Percentiles rank a stretch among this genome's conserved stretches.
Evolutionary conservation across 768 basidiomycete genomes (phyloP).

Genomic region (Suillus brevipes): DNA sequence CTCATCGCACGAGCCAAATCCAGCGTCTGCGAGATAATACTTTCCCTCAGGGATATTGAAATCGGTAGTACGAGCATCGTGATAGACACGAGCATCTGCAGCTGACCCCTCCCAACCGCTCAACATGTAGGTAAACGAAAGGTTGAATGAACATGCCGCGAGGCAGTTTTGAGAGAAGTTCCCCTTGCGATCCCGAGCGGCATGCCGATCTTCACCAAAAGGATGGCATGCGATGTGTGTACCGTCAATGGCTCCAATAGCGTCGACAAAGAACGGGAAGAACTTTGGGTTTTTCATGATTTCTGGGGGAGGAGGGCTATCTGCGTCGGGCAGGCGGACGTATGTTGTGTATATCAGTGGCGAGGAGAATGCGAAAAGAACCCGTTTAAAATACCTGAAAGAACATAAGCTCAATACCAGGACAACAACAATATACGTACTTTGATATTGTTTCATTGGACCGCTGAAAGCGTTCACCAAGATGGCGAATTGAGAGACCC

Average conservation of each 20-base stretch:
- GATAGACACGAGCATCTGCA: too few species aligned
- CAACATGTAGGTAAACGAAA: not conserved
- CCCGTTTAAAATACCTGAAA: slow-evolving; percentile 30
- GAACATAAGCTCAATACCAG: not conserved
- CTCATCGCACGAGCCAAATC: too few species aligned
- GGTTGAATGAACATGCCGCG: not conserved
- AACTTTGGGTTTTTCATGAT: slow-evolving; percentile 23
- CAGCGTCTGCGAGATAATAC: too few species aligned
- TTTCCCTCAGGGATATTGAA: too few species aligned
- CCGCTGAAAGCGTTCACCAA: too few species aligned
- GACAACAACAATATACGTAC: not conserved
- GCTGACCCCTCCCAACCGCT: not conserved
- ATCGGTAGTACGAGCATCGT: too few species aligned
- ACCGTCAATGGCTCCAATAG: slow-evolving; percentile 29
- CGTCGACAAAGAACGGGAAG: slow-evolving; percentile 26
- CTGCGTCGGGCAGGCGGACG: slow-evolving; percentile 17
- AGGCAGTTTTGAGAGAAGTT: not conserved
- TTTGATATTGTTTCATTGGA: slow-evolving; percentile 1
- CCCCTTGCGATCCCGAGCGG: not conserved
- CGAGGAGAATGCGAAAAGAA: slow-evolving; percentile 27
- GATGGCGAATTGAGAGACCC: too few species aligned
- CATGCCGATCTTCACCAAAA: slow-evolving; percentile 13
- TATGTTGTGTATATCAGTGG: slow-evolving; percentile 28
- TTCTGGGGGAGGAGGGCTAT: slow-evolving; percentile 14
- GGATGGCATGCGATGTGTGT: slow-evolving; percentile 22